Conservation (phyloP, 495 filamentous ascomycete genomes). For the Xylaria flabelliformis region DNA sequence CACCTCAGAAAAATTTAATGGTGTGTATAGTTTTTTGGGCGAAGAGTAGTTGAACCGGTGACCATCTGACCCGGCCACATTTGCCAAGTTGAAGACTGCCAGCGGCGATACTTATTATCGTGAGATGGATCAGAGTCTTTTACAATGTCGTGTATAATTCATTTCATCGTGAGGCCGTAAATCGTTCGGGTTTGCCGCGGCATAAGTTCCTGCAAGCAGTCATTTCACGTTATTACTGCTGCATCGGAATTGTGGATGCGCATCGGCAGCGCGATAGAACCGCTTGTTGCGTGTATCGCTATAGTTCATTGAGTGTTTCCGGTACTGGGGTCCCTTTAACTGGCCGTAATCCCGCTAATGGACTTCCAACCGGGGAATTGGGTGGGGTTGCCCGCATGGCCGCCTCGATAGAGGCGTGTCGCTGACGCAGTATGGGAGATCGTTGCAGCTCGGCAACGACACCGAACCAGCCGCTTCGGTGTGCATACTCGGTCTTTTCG, state of each 20-base stretch:
- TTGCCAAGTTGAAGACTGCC: neutral
- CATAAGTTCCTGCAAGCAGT: slow-evolving; percentile 15
- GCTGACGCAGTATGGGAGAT: slow-evolving; percentile 56
- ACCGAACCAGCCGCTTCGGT: slow-evolving; percentile 57
- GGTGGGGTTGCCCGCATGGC: slow-evolving; percentile 46
- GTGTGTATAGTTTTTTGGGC: neutral
- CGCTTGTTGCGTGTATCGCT: neutral
- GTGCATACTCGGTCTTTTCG: slow-evolving; percentile 44
- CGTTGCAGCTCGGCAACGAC: slow-evolving; percentile 60
- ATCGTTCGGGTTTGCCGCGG: slow-evolving; percentile 21
- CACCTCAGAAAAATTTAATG: neutral
- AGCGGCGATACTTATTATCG: slow-evolving; percentile 18
- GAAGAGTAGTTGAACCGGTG: slow-evolving; percentile 1
- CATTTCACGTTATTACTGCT: neutral
- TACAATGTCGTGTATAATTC: slow-evolving; percentile 16
- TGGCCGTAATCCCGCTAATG: slow-evolving; percentile 17
- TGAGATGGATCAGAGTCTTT: slow-evolving; percentile 19
- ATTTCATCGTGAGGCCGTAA: slow-evolving; percentile 27
- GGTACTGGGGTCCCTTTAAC: slow-evolving; percentile 5
- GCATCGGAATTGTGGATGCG: neutral
- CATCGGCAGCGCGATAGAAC: neutral
- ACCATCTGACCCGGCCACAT: slow-evolving; percentile 1
- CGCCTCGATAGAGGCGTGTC: slow-evolving; percentile 59
- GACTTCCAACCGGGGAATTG: slow-evolving; percentile 36
- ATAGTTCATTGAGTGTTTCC: slow-evolving; percentile 12